A percentile compares a stretch with the other conserved stretches of the same genome.
Evolutionary conservation across 768 basidiomycete species (phyloP).

Genomic region (Peribolospora baueri): DNA sequence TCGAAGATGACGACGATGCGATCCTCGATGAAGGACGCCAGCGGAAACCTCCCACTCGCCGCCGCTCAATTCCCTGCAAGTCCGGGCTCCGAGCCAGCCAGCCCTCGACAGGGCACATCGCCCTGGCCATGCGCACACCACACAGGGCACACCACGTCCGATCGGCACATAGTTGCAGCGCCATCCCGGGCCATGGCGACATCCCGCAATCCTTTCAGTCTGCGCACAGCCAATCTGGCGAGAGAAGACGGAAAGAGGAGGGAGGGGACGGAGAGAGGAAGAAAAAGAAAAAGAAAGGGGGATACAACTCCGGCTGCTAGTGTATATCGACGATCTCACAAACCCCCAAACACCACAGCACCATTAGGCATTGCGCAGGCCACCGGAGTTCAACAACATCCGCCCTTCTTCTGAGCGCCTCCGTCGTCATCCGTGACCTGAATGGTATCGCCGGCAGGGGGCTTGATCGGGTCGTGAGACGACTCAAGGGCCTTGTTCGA

Average conservation of each 20-base stretch:
- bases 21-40: too few relatives aligned
- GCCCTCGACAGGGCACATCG: too few relatives aligned
- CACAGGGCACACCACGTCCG: too few relatives aligned
- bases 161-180: too few relatives aligned
- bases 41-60: too few relatives aligned
- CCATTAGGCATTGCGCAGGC: background rate
- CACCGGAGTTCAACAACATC: conserved; percentile 20
- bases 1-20: too few relatives aligned
- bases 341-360: background rate
- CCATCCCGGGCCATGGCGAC: too few relatives aligned
- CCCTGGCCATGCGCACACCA: too few relatives aligned
- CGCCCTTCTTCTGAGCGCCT: conserved; percentile 19
- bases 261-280: background rate
- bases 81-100: too few relatives aligned
- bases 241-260: background rate
- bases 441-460: conserved; percentile 59
- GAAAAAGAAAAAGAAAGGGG: background rate
- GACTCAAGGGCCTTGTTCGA: conserved; percentile 87
- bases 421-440: conserved; percentile 35
- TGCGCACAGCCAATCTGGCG: too few relatives aligned
- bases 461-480: conserved; percentile 48
- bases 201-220: too few relatives aligned
- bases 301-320: background rate
- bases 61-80: too few relatives aligned
- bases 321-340: background rate